These are phyloP conservation scores for Backusella westeae DNA, from an alignment of 192 early-diverging fungal genomes.

Conservation along the genomic window DNA sequence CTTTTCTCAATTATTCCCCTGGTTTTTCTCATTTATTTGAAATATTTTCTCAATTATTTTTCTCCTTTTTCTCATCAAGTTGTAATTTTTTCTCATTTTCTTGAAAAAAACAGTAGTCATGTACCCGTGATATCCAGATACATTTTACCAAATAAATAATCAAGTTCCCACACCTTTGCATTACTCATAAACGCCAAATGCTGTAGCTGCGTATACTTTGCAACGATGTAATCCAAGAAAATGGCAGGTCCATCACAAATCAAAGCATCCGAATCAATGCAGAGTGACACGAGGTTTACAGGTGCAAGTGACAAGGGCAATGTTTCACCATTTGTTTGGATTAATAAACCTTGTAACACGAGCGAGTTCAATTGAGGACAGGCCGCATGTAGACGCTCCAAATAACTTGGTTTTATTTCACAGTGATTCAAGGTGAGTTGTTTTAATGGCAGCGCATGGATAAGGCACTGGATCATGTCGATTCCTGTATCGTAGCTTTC, in stretches of 20 bases:
- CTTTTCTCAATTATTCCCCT: too few species aligned
- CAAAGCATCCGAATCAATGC: neutral
- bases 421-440: neutral
- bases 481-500: neutral
- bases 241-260: neutral
- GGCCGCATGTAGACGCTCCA: neutral
- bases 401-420: neutral
- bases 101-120: too few species aligned
- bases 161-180: neutral
- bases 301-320: neutral
- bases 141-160: neutral
- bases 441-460: neutral
- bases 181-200: neutral
- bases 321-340: neutral
- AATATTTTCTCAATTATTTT: too few species aligned
- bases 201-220: neutral
- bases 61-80: too few species aligned
- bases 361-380: neutral
- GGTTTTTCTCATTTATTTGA: too few species aligned
- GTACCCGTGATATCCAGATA: neutral
- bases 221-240: neutral
- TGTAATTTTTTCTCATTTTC: too few species aligned
- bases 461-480: neutral
- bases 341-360: neutral
- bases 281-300: neutral